These are phyloP conservation scores for Sclerotinia spermophila DNA, from an alignment of 2,329 filamentous ascomycete genomes.

Conservation along the genomic window DNA sequence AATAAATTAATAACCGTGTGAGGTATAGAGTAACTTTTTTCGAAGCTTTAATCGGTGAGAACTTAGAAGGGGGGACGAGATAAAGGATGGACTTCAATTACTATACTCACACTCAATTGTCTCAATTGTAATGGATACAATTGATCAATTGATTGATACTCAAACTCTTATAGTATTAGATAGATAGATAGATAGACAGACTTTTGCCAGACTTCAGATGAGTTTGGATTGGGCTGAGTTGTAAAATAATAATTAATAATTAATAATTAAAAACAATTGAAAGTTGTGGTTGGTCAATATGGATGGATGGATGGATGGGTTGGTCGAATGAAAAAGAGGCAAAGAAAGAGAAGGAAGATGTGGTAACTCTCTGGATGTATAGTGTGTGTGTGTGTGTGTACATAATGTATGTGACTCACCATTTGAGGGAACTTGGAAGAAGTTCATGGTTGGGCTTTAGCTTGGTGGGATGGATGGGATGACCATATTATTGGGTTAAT, in stretches of 20 bases:
- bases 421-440: background rate
- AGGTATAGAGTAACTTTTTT: background rate
- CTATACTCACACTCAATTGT: background rate
- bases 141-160: background rate
- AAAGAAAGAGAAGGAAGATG: background rate
- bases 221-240: constrained; percentile 11
- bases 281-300: constrained; percentile 13
- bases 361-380: no score
- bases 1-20: background rate
- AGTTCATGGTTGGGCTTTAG: constrained; percentile 5
- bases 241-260: no score
- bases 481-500: background rate
- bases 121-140: constrained; percentile 7
- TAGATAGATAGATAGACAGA: no score
- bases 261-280: constrained; percentile 8
- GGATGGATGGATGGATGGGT: constrained; percentile 4
- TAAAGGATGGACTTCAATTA: constrained; percentile 8
- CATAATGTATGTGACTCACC: no score
- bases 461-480: background rate
- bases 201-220: background rate
- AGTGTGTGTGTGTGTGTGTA: no score
- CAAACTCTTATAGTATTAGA: background rate
- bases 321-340: constrained; percentile 16
- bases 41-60: constrained; percentile 3
- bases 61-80: background rate